Evolutionary conservation across 345 rosid species (phyloP).

Genomic region (Theobroma cacao): DNA sequence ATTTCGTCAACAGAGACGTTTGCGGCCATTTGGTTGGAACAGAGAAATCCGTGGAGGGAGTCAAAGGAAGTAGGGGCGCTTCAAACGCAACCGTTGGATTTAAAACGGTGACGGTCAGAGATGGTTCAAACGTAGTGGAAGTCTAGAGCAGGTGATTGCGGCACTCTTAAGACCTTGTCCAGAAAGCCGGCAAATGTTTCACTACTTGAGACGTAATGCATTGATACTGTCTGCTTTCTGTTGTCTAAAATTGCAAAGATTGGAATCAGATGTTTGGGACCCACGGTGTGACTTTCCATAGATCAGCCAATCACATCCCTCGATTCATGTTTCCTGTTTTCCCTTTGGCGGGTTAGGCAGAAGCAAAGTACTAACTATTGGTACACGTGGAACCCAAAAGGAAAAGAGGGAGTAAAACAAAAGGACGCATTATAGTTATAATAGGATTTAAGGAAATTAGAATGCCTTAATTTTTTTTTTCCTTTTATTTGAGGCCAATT

Average conservation of each 20-base stretch:
- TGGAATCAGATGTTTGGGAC: constrained; percentile 8
- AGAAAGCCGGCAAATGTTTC: constrained; percentile 15
- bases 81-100: neutral
- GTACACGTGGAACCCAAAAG: neutral
- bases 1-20: neutral
- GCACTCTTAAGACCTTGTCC: neutral
- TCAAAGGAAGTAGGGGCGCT: neutral
- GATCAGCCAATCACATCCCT: neutral
- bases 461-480: neutral
- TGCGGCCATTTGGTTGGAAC: neutral
- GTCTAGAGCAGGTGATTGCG: constrained; percentile 13
- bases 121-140: neutral
- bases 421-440: neutral
- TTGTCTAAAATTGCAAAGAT: constrained; percentile 3
- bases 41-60: neutral
- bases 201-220: constrained; percentile 3
- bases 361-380: neutral
- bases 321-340: neutral
- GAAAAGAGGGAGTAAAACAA: no score
- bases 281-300: neutral
- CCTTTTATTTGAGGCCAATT: no score
- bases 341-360: neutral
- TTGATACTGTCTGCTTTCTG: constrained; percentile 2
- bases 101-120: neutral
- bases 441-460: neutral